phyloP scores from a whole-genome alignment of 495 filamentous ascomycete species.

The Penicillium samsonianum region DNA sequence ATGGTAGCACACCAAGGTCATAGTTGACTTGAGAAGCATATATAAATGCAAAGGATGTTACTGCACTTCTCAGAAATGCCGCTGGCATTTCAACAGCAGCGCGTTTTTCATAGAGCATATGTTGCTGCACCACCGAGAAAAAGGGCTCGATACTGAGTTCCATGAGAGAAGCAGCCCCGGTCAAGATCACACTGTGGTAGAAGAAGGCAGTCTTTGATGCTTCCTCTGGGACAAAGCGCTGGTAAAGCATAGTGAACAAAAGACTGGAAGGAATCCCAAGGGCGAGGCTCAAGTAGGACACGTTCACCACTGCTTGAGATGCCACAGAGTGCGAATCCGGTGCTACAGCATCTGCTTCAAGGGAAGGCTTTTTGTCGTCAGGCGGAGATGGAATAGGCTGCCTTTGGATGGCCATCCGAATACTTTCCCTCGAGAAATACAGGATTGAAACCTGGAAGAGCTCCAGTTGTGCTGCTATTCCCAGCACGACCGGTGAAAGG shows the following conservation, averaged over 20 bases:
- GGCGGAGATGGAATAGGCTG: conserved; percentile 47
- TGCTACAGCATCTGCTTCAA: conserved; percentile 20
- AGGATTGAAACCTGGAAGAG: conserved; percentile 84
- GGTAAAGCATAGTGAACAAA: conserved; percentile 65
- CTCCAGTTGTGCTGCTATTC: conserved; percentile 85
- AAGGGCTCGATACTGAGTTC: conserved; percentile 83
- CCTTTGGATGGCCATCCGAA: conserved; percentile 83
- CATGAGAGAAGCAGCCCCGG: conserved; percentile 71
- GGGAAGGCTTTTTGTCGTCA: conserved; percentile 11
- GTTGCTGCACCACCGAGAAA: conserved; percentile 80
- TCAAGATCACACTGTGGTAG: conserved; percentile 61
- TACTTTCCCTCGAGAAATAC: conserved; percentile 87
- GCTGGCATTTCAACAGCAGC: conserved; percentile 78
- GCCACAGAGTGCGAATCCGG: conserved; percentile 22
- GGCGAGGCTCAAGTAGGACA: conserved; percentile 74
- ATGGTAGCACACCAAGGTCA: conserved; percentile 77
- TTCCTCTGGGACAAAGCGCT: conserved; percentile 54
- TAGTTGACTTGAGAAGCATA: conserved; percentile 50
- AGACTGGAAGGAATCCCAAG: conserved; percentile 67
- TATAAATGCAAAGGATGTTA: conserved; percentile 65
- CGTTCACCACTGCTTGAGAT: conserved; percentile 78
- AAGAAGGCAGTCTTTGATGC: conserved; percentile 63
- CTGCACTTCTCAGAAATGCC: conserved; percentile 71
- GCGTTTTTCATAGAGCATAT: conserved; percentile 74
- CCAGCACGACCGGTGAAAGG: conserved; percentile 79